Conservation (phyloP, 768 basidiomycete species). For the Guyanaporus albipodus region DNA sequence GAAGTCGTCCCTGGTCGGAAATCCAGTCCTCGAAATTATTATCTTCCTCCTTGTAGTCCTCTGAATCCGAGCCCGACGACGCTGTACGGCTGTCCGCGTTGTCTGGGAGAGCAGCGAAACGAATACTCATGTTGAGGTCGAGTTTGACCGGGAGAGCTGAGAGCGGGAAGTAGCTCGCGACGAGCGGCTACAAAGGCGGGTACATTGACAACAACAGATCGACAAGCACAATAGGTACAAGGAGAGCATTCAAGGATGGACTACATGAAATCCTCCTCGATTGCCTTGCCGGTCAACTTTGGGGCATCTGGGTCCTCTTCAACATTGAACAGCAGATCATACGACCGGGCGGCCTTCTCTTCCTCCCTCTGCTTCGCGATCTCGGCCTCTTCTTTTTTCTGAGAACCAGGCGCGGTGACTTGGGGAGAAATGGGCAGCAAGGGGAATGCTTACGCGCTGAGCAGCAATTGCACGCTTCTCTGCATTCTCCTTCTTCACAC, state of each 20-base stretch:
- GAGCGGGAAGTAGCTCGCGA: neutral
- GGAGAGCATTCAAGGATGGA: neutral
- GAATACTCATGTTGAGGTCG: constrained; percentile 27
- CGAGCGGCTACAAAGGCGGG: neutral
- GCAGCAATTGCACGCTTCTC: constrained; percentile 56
- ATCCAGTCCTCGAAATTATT: constrained; percentile 79
- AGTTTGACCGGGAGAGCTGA: neutral
- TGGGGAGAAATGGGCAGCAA: neutral
- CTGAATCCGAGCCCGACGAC: constrained; percentile 24
- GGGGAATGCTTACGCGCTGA: constrained; percentile 51
- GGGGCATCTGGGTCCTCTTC: constrained; percentile 52
- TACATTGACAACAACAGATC: neutral
- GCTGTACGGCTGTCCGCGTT: constrained; percentile 9
- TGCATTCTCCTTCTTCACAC: constrained; percentile 73
- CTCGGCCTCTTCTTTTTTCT: constrained; percentile 81
- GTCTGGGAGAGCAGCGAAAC: constrained; percentile 19
- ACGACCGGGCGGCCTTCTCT: constrained; percentile 84
- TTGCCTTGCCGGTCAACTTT: constrained; percentile 61
- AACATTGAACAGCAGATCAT: constrained; percentile 72
- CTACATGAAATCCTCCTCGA: constrained; percentile 91
- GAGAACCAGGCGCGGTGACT: neutral
- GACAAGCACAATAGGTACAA: neutral
- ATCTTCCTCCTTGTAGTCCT: constrained; percentile 39
- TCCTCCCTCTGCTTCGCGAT: constrained; percentile 73
- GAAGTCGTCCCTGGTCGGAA: constrained; percentile 56